Percentiles rank a stretch among this genome's conserved stretches.
These are phyloP conservation scores for Trichosporon sp. DNA, from an alignment of 1,284 basidiomycete species.

Conservation along the genomic window DNA sequence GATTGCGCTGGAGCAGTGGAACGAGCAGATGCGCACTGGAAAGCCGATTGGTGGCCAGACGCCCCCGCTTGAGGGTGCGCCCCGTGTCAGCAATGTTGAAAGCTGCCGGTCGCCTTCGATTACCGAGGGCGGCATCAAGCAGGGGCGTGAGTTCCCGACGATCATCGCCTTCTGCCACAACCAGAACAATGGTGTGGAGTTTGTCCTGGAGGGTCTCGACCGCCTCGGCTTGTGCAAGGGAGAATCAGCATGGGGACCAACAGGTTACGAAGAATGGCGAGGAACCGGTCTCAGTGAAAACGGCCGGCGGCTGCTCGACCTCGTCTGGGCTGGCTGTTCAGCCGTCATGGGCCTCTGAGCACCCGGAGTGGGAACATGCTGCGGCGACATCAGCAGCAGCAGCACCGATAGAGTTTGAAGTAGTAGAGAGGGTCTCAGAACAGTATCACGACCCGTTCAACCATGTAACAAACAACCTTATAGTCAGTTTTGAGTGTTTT, in stretches of 20 bases:
- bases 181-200: slow-evolving; percentile 45
- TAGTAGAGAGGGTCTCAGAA: neutral
- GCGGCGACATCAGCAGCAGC: neutral
- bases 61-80: slow-evolving; percentile 9
- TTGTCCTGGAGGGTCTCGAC: slow-evolving; percentile 48
- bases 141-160: slow-evolving; percentile 43
- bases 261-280: slow-evolving; percentile 48
- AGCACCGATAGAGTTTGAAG: neutral
- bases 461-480: neutral
- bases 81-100: neutral
- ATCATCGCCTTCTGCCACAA: slow-evolving; percentile 48
- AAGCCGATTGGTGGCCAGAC: slow-evolving; percentile 16
- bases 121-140: neutral
- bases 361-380: too few relatives aligned
- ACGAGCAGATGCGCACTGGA: slow-evolving; percentile 20
- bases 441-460: neutral
- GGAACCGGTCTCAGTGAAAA: slow-evolving; percentile 43
- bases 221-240: slow-evolving; percentile 45
- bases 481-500: neutral
- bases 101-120: slow-evolving; percentile 6
- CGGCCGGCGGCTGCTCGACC: slow-evolving; percentile 41
- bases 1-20: slow-evolving; percentile 23
- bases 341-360: slow-evolving; percentile 41
- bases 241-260: slow-evolving; percentile 47
- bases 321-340: slow-evolving; percentile 45